A percentile compares a stretch with the other conserved stretches of the same genome.
These are phyloP conservation scores for Wickerhamomyces mucosus DNA, from an alignment of 805 yeast genomes.

Conservation along the genomic window DNA sequence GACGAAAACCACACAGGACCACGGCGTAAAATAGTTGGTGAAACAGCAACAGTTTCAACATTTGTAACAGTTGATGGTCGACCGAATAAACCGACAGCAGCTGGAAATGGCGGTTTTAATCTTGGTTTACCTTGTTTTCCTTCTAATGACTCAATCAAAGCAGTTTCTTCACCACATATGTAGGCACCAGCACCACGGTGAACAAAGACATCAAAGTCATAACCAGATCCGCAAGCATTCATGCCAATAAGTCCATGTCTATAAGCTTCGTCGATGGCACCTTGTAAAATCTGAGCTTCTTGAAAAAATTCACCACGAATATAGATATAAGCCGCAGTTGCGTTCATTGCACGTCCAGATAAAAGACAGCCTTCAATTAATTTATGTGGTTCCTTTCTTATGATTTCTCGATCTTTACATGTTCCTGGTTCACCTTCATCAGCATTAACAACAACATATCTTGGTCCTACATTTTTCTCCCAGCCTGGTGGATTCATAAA, in stretches of 20 bases:
- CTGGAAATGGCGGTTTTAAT: slow-evolving; percentile 92
- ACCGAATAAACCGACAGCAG: slow-evolving; percentile 86
- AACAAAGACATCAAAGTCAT: slow-evolving; percentile 70
- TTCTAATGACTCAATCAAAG: slow-evolving; percentile 78
- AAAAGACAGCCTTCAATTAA: slow-evolving; percentile 85
- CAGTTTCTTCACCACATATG: slow-evolving; percentile 89
- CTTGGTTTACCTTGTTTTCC: slow-evolving; percentile 94
- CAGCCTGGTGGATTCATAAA: slow-evolving; percentile 95
- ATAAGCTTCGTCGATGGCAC: slow-evolving; percentile 83
- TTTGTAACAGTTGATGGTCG: slow-evolving; percentile 88
- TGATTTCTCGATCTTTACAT: slow-evolving; percentile 86
- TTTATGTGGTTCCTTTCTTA: slow-evolving; percentile 87
- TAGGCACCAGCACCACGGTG: slow-evolving; percentile 95
- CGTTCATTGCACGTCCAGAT: slow-evolving; percentile 89
- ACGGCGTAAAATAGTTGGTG: slow-evolving; percentile 82
- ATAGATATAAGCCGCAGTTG: slow-evolving; percentile 86
- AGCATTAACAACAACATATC: slow-evolving; percentile 83
- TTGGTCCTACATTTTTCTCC: slow-evolving; percentile 86
- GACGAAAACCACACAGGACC: slow-evolving; percentile 83
- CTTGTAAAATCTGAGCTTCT: slow-evolving; percentile 65
- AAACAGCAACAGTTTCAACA: slow-evolving; percentile 85
- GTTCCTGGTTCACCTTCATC: slow-evolving; percentile 96
- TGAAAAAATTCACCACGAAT: slow-evolving; percentile 87
- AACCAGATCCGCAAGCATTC: slow-evolving; percentile 83
- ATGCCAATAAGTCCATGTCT: slow-evolving; percentile 72